Evolutionary conservation across 1,139 yeast species (phyloP), one percentile per base, ranked within the genome.

Genomic region (Saccharomyces pastorianus): DNA sequence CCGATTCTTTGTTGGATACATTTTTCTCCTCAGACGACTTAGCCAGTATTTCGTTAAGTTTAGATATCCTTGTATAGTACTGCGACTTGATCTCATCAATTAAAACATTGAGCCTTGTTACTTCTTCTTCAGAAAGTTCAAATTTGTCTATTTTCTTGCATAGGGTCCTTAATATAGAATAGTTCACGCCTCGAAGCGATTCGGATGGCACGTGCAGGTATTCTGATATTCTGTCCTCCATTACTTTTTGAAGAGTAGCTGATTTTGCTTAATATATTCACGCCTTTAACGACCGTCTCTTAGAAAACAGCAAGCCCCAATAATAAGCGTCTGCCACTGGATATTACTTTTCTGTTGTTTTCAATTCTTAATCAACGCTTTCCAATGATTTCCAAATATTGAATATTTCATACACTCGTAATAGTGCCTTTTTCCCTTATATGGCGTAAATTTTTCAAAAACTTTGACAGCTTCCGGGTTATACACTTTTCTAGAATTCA

Each of bases 61-160:
- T 41, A 71, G 73, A 6, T 67, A 62, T 55, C 71, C 75, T 61
- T 65, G 71, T 34, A 65, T 65, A 28, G 67, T 32, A 71, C 6
- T 66, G 63, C 52, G 77, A 83, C 29, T 74, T 70, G 7, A 74
- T 60, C 60, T 81, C 86, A 62, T 84, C 89, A 53, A 75, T 71
- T 51, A 77, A 77, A 25, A 83, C 76, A 63, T 38, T 42, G 47
- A 47, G 47, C 41, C 23, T 44, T 29, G 34, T 25, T 29, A 26
- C 28, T 55, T 56, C 14, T 29, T 51, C 17, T 20, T 51, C 50
- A 11, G 56, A 52, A n/a, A 48, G 23, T 17, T 14, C 48, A 54
- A 29, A 27, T 48, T 46, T 14, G 23, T 28, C 26, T 46, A 32
- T 28, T 53, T 51, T n/a, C 48, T 53, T 25, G 53, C 7, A 23